phyloP scores from a whole-genome alignment of 257 asterid genomes.

The Ballota nigra region DNA sequence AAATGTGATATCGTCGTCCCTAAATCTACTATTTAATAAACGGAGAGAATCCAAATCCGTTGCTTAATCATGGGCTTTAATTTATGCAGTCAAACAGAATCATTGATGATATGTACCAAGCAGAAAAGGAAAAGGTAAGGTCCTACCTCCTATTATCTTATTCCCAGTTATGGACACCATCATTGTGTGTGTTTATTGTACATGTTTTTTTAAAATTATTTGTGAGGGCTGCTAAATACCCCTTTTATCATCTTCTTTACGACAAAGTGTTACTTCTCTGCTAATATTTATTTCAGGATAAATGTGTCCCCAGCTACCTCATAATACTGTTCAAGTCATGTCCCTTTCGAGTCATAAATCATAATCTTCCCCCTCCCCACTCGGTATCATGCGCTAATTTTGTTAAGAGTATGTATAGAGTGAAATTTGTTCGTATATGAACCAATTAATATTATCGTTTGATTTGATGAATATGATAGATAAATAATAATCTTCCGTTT shows the following conservation, averaged over 20 bases:
- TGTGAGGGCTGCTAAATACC: not conserved
- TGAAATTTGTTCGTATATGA: too few species aligned
- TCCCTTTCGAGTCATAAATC: not conserved
- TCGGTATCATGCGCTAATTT: not conserved
- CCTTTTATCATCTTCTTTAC: not conserved
- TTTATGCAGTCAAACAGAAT: constrained; percentile 20
- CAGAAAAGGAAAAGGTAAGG: constrained; percentile 4
- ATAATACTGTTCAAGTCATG: not conserved
- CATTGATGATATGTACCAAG: constrained; percentile 6
- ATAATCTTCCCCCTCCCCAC: too few species aligned
- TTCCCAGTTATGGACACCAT: not conserved
- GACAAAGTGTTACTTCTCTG: not conserved
- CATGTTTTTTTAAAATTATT: not conserved
- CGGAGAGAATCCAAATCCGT: not conserved
- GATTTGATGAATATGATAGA: too few species aligned
- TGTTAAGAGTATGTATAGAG: too few species aligned
- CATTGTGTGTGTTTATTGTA: constrained; percentile 7
- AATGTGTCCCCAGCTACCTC: not conserved
- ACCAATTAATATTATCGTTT: too few species aligned
- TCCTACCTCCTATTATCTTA: constrained; percentile 8
- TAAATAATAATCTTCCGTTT: too few species aligned
- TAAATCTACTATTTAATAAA: not conserved
- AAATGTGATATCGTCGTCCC: not conserved
- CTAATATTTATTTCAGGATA: not conserved
- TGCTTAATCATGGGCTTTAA: not conserved